A percentile compares a stretch with the other conserved stretches of the same genome.
Evolutionary conservation across 2,329 filamentous ascomycete genomes (phyloP).

Genomic region (Phyllosticta citrichinensis): DNA sequence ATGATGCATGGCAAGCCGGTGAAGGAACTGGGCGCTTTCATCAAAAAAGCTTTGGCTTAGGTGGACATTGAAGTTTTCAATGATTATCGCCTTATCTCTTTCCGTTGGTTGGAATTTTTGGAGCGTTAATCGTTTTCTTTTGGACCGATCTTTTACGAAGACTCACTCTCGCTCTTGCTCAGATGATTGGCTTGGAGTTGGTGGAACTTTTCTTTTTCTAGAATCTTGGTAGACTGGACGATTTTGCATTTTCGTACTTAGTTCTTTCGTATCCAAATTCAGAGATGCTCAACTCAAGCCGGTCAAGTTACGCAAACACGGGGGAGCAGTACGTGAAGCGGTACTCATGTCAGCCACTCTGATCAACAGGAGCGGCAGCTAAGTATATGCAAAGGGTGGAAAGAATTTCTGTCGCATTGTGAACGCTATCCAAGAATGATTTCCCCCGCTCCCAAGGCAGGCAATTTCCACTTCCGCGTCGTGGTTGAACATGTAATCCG

Average conservation of each 20-base stretch:
- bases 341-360: too few species aligned
- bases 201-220: background rate
- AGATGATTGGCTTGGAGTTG: background rate
- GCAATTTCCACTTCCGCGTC: too few species aligned
- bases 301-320: background rate
- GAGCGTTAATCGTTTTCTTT: background rate
- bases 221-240: background rate
- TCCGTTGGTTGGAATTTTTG: background rate
- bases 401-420: too few species aligned
- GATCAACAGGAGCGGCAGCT: too few species aligned
- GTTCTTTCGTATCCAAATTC: background rate
- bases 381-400: too few species aligned
- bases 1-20: constrained; percentile 24
- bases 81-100: background rate
- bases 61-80: background rate
- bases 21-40: background rate
- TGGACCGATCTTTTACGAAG: background rate
- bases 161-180: background rate
- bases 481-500: too few species aligned
- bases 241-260: background rate
- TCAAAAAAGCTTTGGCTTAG: background rate
- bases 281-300: background rate
- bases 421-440: too few species aligned
- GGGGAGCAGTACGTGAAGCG: background rate
- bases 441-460: too few species aligned